A percentile compares a stretch with the other conserved stretches of the same genome.
phyloP scores from a whole-genome alignment of 208 protist species.

The Crithidia bombi region DNA sequence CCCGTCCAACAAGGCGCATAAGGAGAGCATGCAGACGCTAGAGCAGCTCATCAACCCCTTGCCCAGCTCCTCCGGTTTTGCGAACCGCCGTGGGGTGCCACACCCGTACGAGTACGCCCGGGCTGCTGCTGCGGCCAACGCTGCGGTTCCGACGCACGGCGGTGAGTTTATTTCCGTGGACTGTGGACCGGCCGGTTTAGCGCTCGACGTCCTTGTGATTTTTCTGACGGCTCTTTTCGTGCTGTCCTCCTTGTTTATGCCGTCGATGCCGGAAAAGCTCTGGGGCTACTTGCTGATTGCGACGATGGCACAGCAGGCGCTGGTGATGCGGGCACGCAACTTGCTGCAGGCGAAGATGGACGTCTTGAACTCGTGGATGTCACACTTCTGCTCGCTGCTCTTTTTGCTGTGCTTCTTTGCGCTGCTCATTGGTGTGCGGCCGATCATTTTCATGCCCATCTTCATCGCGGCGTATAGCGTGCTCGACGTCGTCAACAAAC shows the following conservation, averaged over 20 bases:
- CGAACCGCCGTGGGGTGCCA: constrained; percentile 31
- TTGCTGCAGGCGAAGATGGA: constrained; percentile 52
- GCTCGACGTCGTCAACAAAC: constrained; percentile 46
- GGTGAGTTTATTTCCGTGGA: constrained; percentile 46
- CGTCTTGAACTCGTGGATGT: constrained; percentile 44
- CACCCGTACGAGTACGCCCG: constrained; percentile 46
- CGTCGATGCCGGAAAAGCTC: constrained; percentile 16
- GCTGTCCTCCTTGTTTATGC: constrained; percentile 34
- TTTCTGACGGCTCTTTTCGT: constrained; percentile 22
- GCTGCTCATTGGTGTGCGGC: constrained; percentile 47
- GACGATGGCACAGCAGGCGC: constrained; percentile 52
- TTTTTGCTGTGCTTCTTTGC: constrained; percentile 53
- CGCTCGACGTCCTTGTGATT: constrained; percentile 31
- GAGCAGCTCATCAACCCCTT: constrained; percentile 40
- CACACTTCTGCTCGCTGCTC: constrained; percentile 63
- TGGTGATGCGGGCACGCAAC: constrained; percentile 44
- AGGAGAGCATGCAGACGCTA: constrained; percentile 44
- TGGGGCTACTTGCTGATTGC: constrained; percentile 50
- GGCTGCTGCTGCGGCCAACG: constrained; percentile 37
- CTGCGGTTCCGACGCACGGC: constrained; percentile 31
- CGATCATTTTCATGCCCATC: constrained; percentile 45
- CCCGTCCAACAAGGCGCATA: constrained; percentile 42
- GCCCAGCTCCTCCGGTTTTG: constrained; percentile 21
- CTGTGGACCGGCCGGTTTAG: constrained; percentile 34
- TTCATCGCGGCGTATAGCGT: constrained; percentile 57